Evolutionary conservation across 2,329 filamentous ascomycete species (phyloP).

Genomic region (Exophiala oligosperma): DNA sequence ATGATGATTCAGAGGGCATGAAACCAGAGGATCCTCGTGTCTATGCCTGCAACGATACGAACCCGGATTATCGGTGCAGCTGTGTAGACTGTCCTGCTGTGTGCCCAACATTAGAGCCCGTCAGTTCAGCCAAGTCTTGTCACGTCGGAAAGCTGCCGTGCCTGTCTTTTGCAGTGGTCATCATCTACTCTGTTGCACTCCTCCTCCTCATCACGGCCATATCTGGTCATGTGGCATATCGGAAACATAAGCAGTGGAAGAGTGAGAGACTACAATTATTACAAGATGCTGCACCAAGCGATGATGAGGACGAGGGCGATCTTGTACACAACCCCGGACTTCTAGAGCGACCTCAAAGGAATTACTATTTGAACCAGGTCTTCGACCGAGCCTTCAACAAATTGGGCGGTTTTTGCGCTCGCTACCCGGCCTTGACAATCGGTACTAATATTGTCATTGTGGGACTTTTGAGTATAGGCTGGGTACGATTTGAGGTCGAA

Average conservation of each 20-base stretch:
- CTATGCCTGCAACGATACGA: conserved; percentile 86
- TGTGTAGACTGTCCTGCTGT: conserved; percentile 89
- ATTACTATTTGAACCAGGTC: conserved; percentile 80
- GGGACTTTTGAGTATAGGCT: conserved; percentile 77
- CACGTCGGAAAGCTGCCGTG: conserved; percentile 87
- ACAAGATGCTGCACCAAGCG: conserved; percentile 78
- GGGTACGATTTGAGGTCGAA: conserved; percentile 86
- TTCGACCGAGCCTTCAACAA: conserved; percentile 78
- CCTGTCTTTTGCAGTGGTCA: conserved; percentile 86
- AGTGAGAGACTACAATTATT: conserved; percentile 82
- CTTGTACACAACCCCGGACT: conserved; percentile 74
- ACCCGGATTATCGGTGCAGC: conserved; percentile 82
- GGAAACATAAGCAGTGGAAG: conserved; percentile 69
- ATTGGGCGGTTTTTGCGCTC: conserved; percentile 76
- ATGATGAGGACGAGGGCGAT: conserved; percentile 84
- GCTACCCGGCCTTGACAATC: conserved; percentile 84
- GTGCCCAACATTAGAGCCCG: conserved; percentile 76
- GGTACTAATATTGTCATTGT: conserved; percentile 72
- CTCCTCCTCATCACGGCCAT: conserved; percentile 65
- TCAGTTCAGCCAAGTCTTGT: conserved; percentile 71
- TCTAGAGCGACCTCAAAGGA: conserved; percentile 73
- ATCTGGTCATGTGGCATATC: conserved; percentile 74
- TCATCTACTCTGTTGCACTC: conserved; percentile 77
- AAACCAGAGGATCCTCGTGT: conserved; percentile 67
- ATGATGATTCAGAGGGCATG: conserved; percentile 66